phyloP scores from a whole-genome alignment of 1,284 basidiomycete species.

The Rhizoctonia solani region DNA sequence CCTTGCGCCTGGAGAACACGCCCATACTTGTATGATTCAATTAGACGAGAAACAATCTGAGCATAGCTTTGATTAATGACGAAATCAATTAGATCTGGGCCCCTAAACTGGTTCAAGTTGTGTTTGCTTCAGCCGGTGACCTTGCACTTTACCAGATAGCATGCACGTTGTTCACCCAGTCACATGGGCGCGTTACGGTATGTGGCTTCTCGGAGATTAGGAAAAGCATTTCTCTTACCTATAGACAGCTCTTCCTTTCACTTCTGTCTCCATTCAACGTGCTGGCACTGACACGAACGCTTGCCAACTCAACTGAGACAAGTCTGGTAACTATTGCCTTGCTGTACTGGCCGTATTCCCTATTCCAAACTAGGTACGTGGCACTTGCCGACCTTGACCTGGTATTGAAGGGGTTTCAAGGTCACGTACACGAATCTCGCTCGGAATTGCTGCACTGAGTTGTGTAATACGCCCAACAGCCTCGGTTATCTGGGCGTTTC shows the following conservation, averaged over 20 bases:
- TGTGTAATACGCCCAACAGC: slow-evolving; percentile 88
- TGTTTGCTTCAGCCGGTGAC: slow-evolving; percentile 82
- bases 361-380: background rate
- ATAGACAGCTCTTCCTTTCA: slow-evolving; percentile 73
- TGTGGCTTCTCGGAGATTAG: slow-evolving; percentile 44
- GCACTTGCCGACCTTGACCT: background rate
- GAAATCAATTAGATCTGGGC: slow-evolving; percentile 55
- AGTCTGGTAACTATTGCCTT: slow-evolving; percentile 81
- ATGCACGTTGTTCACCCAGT: slow-evolving; percentile 59
- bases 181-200: slow-evolving; percentile 67
- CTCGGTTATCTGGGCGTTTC: slow-evolving; percentile 79
- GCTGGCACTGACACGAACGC: slow-evolving; percentile 80
- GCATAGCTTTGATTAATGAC: slow-evolving; percentile 20
- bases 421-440: slow-evolving; percentile 44
- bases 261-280: slow-evolving; percentile 86
- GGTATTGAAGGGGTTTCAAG: slow-evolving; percentile 8
- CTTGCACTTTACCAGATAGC: slow-evolving; percentile 71
- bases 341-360: slow-evolving; percentile 63
- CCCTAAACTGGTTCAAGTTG: slow-evolving; percentile 81
- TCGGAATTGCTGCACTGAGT: slow-evolving; percentile 69
- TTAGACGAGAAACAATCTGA: slow-evolving; percentile 23
- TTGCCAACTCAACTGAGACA: slow-evolving; percentile 94
- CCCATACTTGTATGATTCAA: slow-evolving; percentile 56
- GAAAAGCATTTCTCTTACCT: background rate
- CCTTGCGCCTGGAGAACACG: slow-evolving; percentile 56